phyloP scores from a whole-genome alignment of 2,329 filamentous ascomycete species.

The Bipolaris cookei region DNA sequence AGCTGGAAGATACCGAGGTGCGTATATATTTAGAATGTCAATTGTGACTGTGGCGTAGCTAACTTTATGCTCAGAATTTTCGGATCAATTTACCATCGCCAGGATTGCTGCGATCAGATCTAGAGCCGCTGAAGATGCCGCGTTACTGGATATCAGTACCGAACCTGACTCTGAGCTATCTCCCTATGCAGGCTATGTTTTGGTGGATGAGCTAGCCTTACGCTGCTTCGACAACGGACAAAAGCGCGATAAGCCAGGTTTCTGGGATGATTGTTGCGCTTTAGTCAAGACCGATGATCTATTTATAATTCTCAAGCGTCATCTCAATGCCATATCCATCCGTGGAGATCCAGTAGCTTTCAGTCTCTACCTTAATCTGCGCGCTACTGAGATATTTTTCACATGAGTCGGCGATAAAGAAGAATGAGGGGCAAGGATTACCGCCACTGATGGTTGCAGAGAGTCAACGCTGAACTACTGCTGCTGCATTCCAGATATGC shows the following conservation, averaged over 20 bases:
- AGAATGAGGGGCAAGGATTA: not conserved
- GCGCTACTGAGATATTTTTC: conserved; percentile 1
- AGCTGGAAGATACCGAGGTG: not conserved
- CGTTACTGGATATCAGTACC: not conserved
- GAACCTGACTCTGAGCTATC: not conserved
- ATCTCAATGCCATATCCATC: conserved; percentile 2
- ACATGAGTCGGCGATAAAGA: not conserved
- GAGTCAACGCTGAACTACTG: not conserved
- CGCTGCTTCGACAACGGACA: conserved; percentile 5
- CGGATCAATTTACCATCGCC: not conserved
- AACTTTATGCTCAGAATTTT: not conserved
- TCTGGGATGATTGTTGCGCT: conserved; percentile 1
- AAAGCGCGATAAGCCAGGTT: not conserved
- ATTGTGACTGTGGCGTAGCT: not conserved
- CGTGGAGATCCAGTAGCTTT: conserved; percentile 5
- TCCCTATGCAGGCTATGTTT: not conserved
- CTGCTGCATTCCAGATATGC: conserved; percentile 5
- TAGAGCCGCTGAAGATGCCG: conserved; percentile 1
- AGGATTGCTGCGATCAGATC: not conserved
- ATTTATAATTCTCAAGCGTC: not conserved
- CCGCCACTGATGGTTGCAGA: not conserved
- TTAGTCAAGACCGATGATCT: not conserved
- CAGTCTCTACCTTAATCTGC: conserved; percentile 2
- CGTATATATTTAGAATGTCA: not conserved
- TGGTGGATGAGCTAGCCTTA: conserved; percentile 1